These are phyloP conservation scores for Gillenia trifoliata DNA, from an alignment of 306 rosid genomes.

Conservation along the genomic window DNA sequence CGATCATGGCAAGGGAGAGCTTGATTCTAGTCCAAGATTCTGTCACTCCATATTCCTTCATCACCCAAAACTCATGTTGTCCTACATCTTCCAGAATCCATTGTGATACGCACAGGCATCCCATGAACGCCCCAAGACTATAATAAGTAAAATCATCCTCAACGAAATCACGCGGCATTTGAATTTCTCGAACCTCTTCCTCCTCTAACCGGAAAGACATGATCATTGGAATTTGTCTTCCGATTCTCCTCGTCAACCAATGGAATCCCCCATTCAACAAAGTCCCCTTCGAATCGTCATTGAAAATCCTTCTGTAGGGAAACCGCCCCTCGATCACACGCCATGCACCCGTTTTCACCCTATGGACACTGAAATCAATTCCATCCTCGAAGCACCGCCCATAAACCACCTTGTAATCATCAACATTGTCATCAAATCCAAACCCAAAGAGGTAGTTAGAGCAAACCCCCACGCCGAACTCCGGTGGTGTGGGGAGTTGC, in stretches of 20 bases:
- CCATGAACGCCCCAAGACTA: not conserved
- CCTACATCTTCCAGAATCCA: not conserved
- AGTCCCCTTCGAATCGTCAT: not conserved
- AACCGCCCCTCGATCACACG: not conserved
- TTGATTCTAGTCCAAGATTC: conserved; percentile 3
- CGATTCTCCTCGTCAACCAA: not conserved
- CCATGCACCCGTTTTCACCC: not conserved
- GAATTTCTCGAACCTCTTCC: not conserved
- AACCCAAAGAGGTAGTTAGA: not conserved
- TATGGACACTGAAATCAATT: not conserved
- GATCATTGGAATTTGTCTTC: not conserved
- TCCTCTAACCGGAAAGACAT: not conserved
- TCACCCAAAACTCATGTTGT: conserved; percentile 2
- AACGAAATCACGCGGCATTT: not conserved
- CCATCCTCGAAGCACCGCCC: not conserved
- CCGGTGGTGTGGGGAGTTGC: not conserved
- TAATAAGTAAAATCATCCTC: not conserved
- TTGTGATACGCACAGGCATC: not conserved
- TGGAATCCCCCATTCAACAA: not conserved
- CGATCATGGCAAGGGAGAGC: not conserved
- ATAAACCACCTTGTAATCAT: not conserved
- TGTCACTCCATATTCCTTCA: not conserved
- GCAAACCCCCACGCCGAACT: not conserved
- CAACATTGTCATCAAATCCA: not conserved
- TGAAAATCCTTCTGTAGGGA: not conserved